phyloP scores from a whole-genome alignment of 179 eudicot species.

The Actinidia chinensis region DNA sequence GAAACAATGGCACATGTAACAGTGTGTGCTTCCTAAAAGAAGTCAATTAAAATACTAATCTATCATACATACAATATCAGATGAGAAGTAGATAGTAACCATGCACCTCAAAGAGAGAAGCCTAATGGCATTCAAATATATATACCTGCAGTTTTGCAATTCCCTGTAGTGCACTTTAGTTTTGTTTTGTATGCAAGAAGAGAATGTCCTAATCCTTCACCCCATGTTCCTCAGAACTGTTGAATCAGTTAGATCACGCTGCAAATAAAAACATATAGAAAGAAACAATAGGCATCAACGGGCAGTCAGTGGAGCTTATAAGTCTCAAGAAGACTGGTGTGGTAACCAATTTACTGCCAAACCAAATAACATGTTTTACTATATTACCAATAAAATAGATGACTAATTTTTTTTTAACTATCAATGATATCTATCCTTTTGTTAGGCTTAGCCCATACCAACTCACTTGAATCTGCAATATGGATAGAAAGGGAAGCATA shows the following conservation, averaged over 20 bases:
- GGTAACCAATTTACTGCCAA: not conserved
- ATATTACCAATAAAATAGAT: not conserved
- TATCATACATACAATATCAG: not conserved
- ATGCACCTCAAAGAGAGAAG: not conserved
- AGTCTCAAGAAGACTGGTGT: too few relatives aligned
- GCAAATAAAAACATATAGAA: constrained; percentile 25
- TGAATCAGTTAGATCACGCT: constrained; percentile 97
- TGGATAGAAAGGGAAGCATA: not conserved
- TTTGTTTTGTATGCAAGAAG: constrained; percentile 86
- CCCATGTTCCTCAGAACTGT: constrained; percentile 92
- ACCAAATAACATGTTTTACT: not conserved
- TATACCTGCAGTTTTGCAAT: constrained; percentile 82
- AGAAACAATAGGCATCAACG: not conserved
- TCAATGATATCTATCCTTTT: not conserved
- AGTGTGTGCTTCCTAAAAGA: not conserved
- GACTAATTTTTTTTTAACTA: not conserved
- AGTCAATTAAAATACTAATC: not conserved
- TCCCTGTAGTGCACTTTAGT: constrained; percentile 74
- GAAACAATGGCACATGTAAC: not conserved
- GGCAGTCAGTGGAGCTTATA: too few relatives aligned
- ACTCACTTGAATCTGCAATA: constrained; percentile 4
- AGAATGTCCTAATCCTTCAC: constrained; percentile 81
- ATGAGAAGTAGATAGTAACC: not conserved
- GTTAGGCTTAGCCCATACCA: not conserved
- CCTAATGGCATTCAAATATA: not conserved